Evolutionary conservation across 1,284 basidiomycete genomes (phyloP).

Genomic region (Hymenochaete sp.): DNA sequence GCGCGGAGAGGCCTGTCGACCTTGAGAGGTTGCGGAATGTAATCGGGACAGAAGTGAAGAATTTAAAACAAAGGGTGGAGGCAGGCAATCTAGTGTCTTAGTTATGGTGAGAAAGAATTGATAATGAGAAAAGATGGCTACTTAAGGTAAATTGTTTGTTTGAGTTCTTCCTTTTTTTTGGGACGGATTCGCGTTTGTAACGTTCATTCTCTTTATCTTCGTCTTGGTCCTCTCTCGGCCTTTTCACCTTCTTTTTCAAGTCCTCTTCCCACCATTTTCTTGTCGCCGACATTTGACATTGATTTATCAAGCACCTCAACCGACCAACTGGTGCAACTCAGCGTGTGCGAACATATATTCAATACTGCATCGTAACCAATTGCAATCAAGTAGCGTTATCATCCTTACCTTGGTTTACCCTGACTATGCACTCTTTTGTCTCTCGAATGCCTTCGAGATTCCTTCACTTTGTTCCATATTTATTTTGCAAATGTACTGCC

Average conservation of each 20-base stretch:
- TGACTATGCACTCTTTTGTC: no score
- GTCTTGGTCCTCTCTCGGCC: not conserved
- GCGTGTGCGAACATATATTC: no score
- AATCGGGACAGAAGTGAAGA: slow-evolving; percentile 80
- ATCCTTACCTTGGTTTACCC: no score
- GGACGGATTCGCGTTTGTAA: not conserved
- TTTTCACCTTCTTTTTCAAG: not conserved
- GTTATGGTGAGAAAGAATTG: slow-evolving; percentile 37
- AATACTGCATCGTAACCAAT: no score
- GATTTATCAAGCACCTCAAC: no score
- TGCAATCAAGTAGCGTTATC: no score
- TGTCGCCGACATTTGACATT: no score
- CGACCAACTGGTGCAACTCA: no score
- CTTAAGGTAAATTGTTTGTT: slow-evolving; percentile 1
- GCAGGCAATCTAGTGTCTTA: slow-evolving; percentile 70
- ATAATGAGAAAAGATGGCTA: slow-evolving; percentile 53
- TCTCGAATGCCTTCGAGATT: no score
- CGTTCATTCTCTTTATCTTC: not conserved
- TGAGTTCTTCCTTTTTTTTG: not conserved
- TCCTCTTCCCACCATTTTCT: no score
- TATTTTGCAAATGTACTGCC: no score
- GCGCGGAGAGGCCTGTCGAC: slow-evolving; percentile 69
- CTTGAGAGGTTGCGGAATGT: slow-evolving; percentile 71
- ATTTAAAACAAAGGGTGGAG: slow-evolving; percentile 73
- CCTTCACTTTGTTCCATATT: no score